Evolutionary conservation across 2,329 filamentous ascomycete genomes (phyloP), one percentile per base, ranked within the genome.

Genomic region (Aspergillus niger): DNA sequence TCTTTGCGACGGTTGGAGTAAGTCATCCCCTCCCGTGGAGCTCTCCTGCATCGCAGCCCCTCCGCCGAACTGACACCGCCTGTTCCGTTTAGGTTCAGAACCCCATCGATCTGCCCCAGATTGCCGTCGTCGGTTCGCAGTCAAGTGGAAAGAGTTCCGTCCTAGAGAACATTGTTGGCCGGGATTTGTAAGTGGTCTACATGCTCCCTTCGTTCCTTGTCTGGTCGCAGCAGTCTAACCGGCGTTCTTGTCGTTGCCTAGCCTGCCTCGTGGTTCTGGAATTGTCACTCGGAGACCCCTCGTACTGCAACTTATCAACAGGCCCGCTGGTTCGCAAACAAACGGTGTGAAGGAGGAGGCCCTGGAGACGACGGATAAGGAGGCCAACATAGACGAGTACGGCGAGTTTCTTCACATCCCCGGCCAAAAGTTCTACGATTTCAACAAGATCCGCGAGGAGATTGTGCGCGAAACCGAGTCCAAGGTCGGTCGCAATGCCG

Each of bases 111-210:
- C 82, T 99, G 66, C 95, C 95, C 58, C 95, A 99, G 83, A 99
- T 99, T 77, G 94, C 90, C 69, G 95, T 99, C 69, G 95, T 99
- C 60, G 95, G 95, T 74, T 97, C 93, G 79, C 95, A 99, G 82
- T 99, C 95, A 20, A 97, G 94, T 79, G 95, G 95, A 81, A 99
- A 99, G 88, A 97, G 92, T 85, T 99, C 95, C 17, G 95, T 99
- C 70, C 81, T 99, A 73, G 95, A 99, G 80, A 99, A 99, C 75
- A 99, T 99, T 73, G 95, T 99, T 60, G 95, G 95, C 61, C 87
- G 95, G 83, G 95, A 99, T 81, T 99, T 99, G 94, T 98, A 85
- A 82, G 91, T 84, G 60, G 56, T 57, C 28, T 50, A 54, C 20
- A 36, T 44, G 24, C 15, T 54, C 47, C 36, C 53, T 5, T 15